phyloP scores from a whole-genome alignment of 2,329 filamentous ascomycete species.

The Neonectria sp. region DNA sequence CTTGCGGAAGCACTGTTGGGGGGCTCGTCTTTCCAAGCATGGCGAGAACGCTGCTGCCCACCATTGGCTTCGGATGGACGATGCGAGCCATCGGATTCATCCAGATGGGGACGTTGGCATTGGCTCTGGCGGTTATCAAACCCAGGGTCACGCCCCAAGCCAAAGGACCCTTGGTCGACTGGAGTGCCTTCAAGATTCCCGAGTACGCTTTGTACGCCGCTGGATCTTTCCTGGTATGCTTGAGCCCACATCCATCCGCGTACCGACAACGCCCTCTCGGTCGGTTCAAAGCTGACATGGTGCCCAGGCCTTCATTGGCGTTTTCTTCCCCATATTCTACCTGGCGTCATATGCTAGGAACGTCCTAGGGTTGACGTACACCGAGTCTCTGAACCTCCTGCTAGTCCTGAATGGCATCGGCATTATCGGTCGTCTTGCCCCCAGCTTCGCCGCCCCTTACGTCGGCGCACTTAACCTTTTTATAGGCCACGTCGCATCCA shows the following conservation, averaged over 20 bases:
- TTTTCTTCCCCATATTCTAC: conserved; percentile 1
- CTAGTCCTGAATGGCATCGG: conserved; percentile 2
- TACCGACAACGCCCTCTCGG: conserved; percentile 2
- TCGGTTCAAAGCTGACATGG: conserved; percentile 1
- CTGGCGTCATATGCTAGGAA: not conserved
- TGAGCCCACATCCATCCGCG: not conserved
- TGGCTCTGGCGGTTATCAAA: not conserved
- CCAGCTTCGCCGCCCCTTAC: conserved; percentile 2
- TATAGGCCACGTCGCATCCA: not conserved
- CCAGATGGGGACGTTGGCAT: conserved; percentile 1
- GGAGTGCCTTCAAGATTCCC: not conserved
- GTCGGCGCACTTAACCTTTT: conserved; percentile 3
- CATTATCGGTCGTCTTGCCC: conserved; percentile 2
- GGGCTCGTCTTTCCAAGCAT: conserved; percentile 66
- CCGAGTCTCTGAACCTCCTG: conserved; percentile 1
- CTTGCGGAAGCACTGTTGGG: conserved; percentile 71
- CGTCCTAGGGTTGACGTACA: conserved; percentile 2
- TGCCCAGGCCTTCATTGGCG: conserved; percentile 1
- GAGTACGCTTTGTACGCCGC: conserved; percentile 1
- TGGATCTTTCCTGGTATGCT: not conserved
- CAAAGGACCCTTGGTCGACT: conserved; percentile 2
- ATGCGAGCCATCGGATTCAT: conserved; percentile 73
- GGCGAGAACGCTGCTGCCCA: conserved; percentile 20
- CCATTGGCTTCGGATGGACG: conserved; percentile 58
- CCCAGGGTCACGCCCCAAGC: not conserved